phyloP scores from a whole-genome alignment of 2,329 filamentous ascomycete species.

The Aspergillus fumigatiaffinis region DNA sequence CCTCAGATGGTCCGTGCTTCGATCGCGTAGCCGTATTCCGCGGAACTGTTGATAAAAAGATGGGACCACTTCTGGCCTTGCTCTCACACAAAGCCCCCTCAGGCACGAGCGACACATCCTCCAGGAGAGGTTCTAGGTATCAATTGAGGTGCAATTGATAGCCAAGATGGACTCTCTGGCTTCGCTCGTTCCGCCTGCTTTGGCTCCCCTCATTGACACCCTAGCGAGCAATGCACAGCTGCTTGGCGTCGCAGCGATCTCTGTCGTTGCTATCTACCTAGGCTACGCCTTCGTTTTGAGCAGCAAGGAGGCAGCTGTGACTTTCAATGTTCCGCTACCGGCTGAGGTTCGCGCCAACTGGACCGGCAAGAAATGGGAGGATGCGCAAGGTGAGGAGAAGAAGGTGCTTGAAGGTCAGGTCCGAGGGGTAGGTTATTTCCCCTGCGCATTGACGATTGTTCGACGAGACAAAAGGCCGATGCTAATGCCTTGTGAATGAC shows the following conservation, averaged over 20 bases:
- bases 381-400: constrained; percentile 30
- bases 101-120: constrained; percentile 1
- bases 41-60: constrained; percentile 15
- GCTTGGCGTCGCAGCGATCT: constrained; percentile 25
- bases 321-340: constrained; percentile 38
- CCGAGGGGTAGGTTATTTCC: constrained; percentile 31
- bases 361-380: constrained; percentile 33
- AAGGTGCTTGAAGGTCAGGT: constrained; percentile 36
- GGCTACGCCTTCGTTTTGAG: constrained; percentile 29
- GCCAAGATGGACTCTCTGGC: constrained; percentile 24
- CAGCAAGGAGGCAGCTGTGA: constrained; percentile 30
- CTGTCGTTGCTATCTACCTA: constrained; percentile 28
- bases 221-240: constrained; percentile 18
- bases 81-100: background rate
- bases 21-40: constrained; percentile 1
- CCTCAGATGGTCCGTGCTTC: constrained; percentile 12
- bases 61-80: constrained; percentile 12
- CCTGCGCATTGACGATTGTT: background rate
- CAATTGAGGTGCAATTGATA: constrained; percentile 12
- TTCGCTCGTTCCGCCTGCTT: constrained; percentile 17
- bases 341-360: constrained; percentile 30
- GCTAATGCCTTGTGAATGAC: constrained; percentile 14
- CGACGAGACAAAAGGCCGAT: background rate
- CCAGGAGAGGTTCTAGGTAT: constrained; percentile 2
- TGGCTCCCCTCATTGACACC: constrained; percentile 17